Percentiles rank a stretch among this genome's conserved stretches.
Conservation (phyloP, 31 red algal genomes). For the Bonnemaisonia californica region DNA sequence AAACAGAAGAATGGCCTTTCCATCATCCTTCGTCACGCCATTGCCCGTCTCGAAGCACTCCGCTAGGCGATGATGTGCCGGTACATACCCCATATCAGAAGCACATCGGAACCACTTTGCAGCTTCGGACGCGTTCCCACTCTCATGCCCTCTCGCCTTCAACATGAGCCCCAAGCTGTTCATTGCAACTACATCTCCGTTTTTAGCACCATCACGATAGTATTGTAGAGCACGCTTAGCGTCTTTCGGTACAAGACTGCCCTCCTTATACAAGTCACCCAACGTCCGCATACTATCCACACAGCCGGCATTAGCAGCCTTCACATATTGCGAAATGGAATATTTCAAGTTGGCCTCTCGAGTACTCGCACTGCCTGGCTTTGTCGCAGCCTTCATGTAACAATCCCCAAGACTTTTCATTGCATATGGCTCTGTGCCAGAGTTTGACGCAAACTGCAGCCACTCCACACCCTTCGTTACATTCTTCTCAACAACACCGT, state of each 20-base stretch:
- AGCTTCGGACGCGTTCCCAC: not conserved
- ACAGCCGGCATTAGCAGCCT: not conserved
- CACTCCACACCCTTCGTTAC: not conserved
- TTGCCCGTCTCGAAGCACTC: not conserved
- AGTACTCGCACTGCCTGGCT: too few species aligned
- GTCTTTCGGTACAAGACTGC: not conserved
- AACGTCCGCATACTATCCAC: not conserved
- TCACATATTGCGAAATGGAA: not conserved
- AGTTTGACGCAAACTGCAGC: not conserved
- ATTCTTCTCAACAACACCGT: not conserved
- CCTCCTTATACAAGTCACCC: not conserved
- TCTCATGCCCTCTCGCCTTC: not conserved
- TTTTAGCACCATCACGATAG: not conserved
- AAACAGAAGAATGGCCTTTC: not conserved
- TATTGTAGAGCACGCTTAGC: conserved; percentile 2
- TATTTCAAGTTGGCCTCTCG: not conserved
- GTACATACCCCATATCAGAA: not conserved
- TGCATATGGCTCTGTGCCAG: not conserved
- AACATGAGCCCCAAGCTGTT: not conserved
- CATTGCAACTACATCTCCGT: conserved; percentile 6
- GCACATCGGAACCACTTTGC: not conserved
- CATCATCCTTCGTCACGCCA: conserved; percentile 1
- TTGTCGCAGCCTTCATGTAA: too few species aligned
- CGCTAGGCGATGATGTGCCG: not conserved
- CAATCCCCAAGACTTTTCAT: not conserved